Conservation (phyloP, 169 alveolate species). For the Eimeria praecox region DNA sequence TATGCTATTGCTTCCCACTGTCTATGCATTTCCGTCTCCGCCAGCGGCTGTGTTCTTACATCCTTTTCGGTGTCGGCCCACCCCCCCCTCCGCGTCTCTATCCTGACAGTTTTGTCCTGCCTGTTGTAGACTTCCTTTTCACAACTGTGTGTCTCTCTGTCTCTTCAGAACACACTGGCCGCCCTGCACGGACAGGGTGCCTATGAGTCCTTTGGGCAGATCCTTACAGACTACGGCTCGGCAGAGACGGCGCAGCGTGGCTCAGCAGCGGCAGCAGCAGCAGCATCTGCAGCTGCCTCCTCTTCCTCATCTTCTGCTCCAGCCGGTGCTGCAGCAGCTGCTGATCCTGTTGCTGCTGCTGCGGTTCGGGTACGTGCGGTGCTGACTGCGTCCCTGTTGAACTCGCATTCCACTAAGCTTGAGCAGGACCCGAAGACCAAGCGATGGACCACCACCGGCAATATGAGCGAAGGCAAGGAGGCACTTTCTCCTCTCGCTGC, state of each 20-base stretch:
- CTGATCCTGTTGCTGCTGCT: background rate
- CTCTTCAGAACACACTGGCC: conserved; percentile 6
- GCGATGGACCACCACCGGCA: conserved; percentile 90
- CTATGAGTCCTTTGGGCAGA: conserved; percentile 33
- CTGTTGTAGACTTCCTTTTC: too few species aligned
- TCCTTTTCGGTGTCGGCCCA: too few species aligned
- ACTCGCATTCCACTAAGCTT: conserved; percentile 91
- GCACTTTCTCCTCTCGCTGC: background rate
- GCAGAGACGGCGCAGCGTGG: conserved; percentile 10
- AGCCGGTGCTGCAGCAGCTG: background rate
- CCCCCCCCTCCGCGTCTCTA: too few species aligned
- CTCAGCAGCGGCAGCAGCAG: conserved; percentile 10
- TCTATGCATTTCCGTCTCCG: too few species aligned
- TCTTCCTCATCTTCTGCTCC: background rate
- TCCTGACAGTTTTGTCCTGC: too few species aligned
- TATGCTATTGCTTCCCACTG: background rate
- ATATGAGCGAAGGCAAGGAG: conserved; percentile 92
- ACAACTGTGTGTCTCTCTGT: too few species aligned
- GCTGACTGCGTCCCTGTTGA: conserved; percentile 91
- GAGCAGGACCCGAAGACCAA: conserved; percentile 83
- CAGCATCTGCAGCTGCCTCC: conserved; percentile 9
- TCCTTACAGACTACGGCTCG: conserved; percentile 39
- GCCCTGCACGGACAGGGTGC: conserved; percentile 53
- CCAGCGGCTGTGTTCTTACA: too few species aligned
- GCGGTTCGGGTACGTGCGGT: conserved; percentile 86